Base-by-base conservation (phyloP, 306 rosid species). In the Begonia masoniana region DNA sequence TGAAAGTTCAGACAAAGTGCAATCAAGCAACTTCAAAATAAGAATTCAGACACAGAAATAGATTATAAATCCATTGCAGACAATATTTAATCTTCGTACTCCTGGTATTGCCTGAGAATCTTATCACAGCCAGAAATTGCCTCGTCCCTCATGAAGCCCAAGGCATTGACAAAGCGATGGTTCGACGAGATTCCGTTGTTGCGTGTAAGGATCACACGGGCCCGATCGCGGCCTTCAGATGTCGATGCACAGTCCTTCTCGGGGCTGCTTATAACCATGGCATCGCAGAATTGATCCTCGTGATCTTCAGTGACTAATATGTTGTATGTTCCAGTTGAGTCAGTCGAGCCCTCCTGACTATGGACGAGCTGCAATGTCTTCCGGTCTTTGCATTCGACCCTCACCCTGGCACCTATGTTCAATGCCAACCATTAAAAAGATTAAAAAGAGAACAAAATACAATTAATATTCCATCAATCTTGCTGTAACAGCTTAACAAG, bases 171-270 rank as follows among this genome's bases (percentile, higher is more conserved):
- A 39, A 41, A 75, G 19, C 99, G 84, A 0, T 58, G 21, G 11
- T 71, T n/a, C 0, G 96, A 71, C 47, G 81, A 73, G 16, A 92
- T 83, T 57, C 99, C 99, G 3, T 92, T 92, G 77, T 62, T 26
- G 58, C 75, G 52, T 0, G 96, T 86, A 50, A 92, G 99, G 63
- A 77, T 68, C 47, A 92, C 93, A 5, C 84, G 93, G 16, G 99
- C 84, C 24, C 81, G 68, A 41, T 92, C 96, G 7, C 96, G 96
- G 2, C 95, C 99, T 3, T 83, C 84, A 35, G 84, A 41, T 1
- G 17, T 57, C 21, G 61, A 56, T 0, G 62, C 52, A 23, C 99
- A 92, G 4, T n/a, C 13, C 52, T 9, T 1, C 54, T 71, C 62
- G 15, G 82, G 72, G 68, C 96, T 92, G 83, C 81, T 74, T 7